Percentiles rank a stretch among this genome's conserved stretches.
Evolutionary conservation across 495 filamentous ascomycete genomes (phyloP).

Genomic region (Daldinia loculata): DNA sequence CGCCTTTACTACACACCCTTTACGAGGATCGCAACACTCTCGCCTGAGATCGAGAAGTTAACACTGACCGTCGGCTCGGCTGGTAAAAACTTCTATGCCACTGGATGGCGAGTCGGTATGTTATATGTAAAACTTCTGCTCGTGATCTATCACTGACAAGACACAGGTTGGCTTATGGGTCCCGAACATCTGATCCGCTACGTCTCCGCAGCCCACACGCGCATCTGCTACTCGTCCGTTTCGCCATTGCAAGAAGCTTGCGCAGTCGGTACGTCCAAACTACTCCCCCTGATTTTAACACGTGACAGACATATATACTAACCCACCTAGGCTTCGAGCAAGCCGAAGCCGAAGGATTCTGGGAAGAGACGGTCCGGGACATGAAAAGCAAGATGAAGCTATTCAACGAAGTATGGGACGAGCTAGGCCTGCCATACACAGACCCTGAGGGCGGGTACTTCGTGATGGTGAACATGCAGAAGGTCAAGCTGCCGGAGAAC

Average conservation of each 20-base stretch:
- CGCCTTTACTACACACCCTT: constrained; percentile 94
- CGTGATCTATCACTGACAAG: neutral
- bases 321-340: constrained; percentile 73
- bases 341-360: constrained; percentile 85
- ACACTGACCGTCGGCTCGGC: constrained; percentile 95
- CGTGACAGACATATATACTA: neutral
- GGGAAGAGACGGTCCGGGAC: constrained; percentile 81
- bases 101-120: constrained; percentile 89
- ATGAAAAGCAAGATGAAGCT: constrained; percentile 89
- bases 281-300: neutral
- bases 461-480: constrained; percentile 88
- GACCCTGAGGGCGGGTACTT: constrained; percentile 97
- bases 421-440: constrained; percentile 89
- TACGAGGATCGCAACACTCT: constrained; percentile 88
- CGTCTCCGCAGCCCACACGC: constrained; percentile 89
- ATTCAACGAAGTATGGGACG: constrained; percentile 88
- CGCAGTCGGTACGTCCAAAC: constrained; percentile 69
- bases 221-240: constrained; percentile 95
- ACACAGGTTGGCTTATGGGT: constrained; percentile 80
- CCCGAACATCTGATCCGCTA: constrained; percentile 89
- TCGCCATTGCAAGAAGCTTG: constrained; percentile 94
- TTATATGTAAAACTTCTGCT: neutral
- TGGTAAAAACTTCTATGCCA: constrained; percentile 98
- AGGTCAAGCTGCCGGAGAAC: constrained; percentile 79
- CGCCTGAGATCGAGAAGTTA: constrained; percentile 82